These are phyloP conservation scores for Fusarium anguioides DNA, from an alignment of 2,329 filamentous ascomycete species.

Conservation along the genomic window DNA sequence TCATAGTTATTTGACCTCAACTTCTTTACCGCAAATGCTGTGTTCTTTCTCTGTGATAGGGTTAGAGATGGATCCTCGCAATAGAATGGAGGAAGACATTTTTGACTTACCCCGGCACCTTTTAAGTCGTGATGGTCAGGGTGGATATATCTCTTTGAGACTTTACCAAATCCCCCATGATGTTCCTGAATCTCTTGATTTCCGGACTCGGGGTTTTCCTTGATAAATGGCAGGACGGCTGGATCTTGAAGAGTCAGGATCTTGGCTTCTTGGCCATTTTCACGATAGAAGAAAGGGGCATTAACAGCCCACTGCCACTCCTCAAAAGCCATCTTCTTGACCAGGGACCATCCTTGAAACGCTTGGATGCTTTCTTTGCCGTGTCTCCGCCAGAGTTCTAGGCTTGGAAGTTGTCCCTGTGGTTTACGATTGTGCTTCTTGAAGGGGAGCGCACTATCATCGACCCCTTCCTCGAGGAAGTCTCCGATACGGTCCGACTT, in stretches of 20 bases:
- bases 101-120: not conserved
- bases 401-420: too few species aligned
- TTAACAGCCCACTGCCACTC: constrained; percentile 16
- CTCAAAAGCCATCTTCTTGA: not conserved
- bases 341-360: not conserved
- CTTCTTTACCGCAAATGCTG: not conserved
- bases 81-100: too few species aligned
- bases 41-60: not conserved
- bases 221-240: not conserved
- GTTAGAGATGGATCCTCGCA: too few species aligned
- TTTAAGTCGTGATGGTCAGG: not conserved
- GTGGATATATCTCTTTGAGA: constrained; percentile 5
- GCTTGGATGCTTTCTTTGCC: not conserved
- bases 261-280: not conserved
- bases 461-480: not conserved
- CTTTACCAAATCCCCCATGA: constrained; percentile 4
- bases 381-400: not conserved
- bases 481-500: not conserved
- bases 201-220: not conserved
- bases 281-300: constrained; percentile 7
- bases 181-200: not conserved
- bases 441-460: not conserved
- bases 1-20: not conserved
- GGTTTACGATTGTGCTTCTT: not conserved
- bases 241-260: not conserved